Percentiles rank a stretch among this genome's conserved stretches.
phyloP scores from a whole-genome alignment of 768 basidiomycete species.

The Boletus reticuloceps region DNA sequence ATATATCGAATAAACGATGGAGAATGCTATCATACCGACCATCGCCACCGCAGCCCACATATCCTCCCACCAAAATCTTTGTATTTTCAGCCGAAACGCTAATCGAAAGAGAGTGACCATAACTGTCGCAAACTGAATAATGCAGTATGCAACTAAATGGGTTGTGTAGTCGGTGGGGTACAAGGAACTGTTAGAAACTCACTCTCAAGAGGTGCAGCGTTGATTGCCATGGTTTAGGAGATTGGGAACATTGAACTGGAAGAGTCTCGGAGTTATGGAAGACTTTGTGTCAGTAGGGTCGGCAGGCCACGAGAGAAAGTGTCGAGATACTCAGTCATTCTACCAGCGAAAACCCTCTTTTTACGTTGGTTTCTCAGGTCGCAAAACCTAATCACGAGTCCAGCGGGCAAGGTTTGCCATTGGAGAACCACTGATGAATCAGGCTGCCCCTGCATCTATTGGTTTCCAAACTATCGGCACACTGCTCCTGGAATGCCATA shows the following conservation, averaged over 20 bases:
- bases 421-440: too few relatives aligned
- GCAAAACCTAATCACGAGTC: too few relatives aligned
- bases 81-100: constrained; percentile 10
- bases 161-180: not conserved
- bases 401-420: too few relatives aligned
- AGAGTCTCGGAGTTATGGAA: too few relatives aligned
- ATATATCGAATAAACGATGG: not conserved
- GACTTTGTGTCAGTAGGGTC: not conserved
- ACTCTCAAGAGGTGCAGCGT: not conserved
- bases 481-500: too few relatives aligned
- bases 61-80: constrained; percentile 22
- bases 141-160: not conserved
- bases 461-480: too few relatives aligned
- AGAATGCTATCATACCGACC: not conserved
- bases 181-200: not conserved
- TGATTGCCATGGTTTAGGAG: not conserved
- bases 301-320: too few relatives aligned
- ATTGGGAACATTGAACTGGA: not conserved
- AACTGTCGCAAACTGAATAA: not conserved
- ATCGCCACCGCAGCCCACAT: constrained; percentile 11
- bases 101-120: constrained; percentile 10
- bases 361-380: too few relatives aligned
- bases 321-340: too few relatives aligned
- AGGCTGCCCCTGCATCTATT: too few relatives aligned
- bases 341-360: too few relatives aligned